These are phyloP conservation scores for Fusarium camptoceras DNA, from an alignment of 2,329 filamentous ascomycete genomes.

Conservation along the genomic window DNA sequence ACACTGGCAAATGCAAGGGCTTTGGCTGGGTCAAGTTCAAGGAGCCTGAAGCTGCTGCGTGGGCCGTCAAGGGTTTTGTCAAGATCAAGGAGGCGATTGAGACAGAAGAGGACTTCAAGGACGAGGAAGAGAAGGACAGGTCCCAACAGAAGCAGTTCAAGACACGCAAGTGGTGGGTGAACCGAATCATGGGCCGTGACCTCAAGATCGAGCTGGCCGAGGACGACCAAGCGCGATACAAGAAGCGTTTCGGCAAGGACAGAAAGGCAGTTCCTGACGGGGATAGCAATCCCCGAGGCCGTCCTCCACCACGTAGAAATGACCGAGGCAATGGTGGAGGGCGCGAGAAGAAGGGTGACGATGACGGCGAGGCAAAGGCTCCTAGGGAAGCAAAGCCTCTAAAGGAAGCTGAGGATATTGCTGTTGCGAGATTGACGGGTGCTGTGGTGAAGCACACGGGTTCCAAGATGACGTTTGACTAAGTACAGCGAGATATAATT, in stretches of 20 bases:
- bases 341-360: conserved; percentile 47
- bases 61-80: conserved; percentile 80
- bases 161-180: conserved; percentile 83
- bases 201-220: conserved; percentile 94
- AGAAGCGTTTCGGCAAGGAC: conserved; percentile 90
- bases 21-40: conserved; percentile 96
- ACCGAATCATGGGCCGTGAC: conserved; percentile 81
- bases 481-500: conserved; percentile 44
- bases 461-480: conserved; percentile 86
- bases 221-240: conserved; percentile 88
- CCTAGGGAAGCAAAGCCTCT: conserved; percentile 57
- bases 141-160: conserved; percentile 64
- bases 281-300: conserved; percentile 44
- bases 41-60: conserved; percentile 77
- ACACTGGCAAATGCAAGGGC: conserved; percentile 97
- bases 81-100: conserved; percentile 74
- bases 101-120: conserved; percentile 70
- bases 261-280: conserved; percentile 47
- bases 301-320: conserved; percentile 52
- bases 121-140: conserved; percentile 55
- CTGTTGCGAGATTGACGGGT: conserved; percentile 76
- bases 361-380: conserved; percentile 45
- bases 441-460: conserved; percentile 82
- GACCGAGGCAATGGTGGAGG: conserved; percentile 35
- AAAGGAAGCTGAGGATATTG: conserved; percentile 60